Base-by-base conservation (phyloP, 495 filamentous ascomycete genomes). In the Hypoxylon intermedium region DNA sequence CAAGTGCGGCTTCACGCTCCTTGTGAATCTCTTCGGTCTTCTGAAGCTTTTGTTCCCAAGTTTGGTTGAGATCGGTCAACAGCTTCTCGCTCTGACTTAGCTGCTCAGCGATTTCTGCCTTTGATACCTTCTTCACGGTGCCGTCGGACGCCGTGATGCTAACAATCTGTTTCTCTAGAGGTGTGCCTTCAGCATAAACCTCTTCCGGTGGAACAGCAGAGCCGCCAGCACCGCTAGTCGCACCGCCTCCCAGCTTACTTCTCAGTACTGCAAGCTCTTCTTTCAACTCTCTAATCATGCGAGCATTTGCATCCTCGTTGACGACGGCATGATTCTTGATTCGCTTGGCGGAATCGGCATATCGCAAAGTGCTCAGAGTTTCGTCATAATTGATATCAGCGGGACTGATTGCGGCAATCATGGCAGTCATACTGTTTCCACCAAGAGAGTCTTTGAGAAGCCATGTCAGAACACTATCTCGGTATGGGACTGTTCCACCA, bases 251-350 rank as follows among this genome's bases (percentile, higher is more conserved):
- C 11, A 99, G 82, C 69, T 98, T 98, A 62, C 89, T 88, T 63
- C 94, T 82, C 24, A 99, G 78, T 47, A 94, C 81, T 3, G 91
- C 85, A 57, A 99, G 74, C 67, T 99, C 94, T 69, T 99, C 94
- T 72, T 98, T 99, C 52, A 99, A 77, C 67, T 99, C 94, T 66
- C 94, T 83, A 55, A 99, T 98, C 94, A 99, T 99, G 53, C 93
- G 87, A 58, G 94, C 94, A 70, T 99, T 99, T 36, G 94, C 92
- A 77, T 98, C 94, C 70, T 99, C 94, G 78, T 99, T 99, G 72
- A 99, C 89, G 21, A 99, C 95, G 31, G 94, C 94, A 72, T 99
- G 95, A 76, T 99, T 98, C 90, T 98, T 98, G 80, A 99, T 99
- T 63, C 94, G 85, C 76, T 99, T 99, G 18, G 94, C 94, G 5